These are phyloP conservation scores for Dryadomyces sulphureus DNA, from an alignment of 2,329 filamentous ascomycete genomes.

Conservation along the genomic window DNA sequence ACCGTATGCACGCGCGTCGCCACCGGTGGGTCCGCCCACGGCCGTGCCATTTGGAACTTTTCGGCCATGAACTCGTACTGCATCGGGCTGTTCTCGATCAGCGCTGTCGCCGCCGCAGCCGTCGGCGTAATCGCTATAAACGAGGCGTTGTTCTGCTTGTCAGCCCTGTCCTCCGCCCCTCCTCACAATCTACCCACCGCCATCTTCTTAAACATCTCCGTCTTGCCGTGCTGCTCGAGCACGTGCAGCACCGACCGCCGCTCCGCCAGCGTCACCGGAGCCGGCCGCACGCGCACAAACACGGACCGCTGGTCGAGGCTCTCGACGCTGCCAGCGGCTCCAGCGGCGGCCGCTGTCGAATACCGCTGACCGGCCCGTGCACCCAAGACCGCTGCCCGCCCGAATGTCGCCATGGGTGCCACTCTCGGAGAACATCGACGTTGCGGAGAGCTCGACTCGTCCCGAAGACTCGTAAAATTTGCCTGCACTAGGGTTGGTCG, in stretches of 20 bases:
- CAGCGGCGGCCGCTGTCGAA: neutral
- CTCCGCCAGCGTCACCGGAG: conserved; percentile 36
- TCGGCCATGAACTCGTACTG: conserved; percentile 24
- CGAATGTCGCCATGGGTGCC: conserved; percentile 1
- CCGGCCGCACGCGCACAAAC: conserved; percentile 34
- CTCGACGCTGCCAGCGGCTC: too few relatives aligned
- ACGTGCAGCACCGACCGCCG: conserved; percentile 38
- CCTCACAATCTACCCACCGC: conserved; percentile 16
- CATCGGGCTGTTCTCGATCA: conserved; percentile 32
- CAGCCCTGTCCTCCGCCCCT: neutral
- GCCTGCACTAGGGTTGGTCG: too few relatives aligned
- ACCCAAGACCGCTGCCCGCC: neutral
- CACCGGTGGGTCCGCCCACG: conserved; percentile 8
- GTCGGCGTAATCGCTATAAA: conserved; percentile 35
- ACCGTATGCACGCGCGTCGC: conserved; percentile 11
- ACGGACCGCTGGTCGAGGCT: conserved; percentile 17
- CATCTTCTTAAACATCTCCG: conserved; percentile 38
- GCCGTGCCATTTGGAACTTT: conserved; percentile 12
- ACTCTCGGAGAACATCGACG: too few relatives aligned
- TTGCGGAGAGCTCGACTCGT: too few relatives aligned
- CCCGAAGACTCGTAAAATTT: too few relatives aligned
- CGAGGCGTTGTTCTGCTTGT: conserved; percentile 27
- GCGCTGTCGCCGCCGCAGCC: conserved; percentile 20
- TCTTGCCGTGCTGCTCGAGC: conserved; percentile 31
- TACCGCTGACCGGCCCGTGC: neutral